These are phyloP conservation scores for Neonectria punicea DNA, from an alignment of 2,329 filamentous ascomycete species.

Conservation along the genomic window DNA sequence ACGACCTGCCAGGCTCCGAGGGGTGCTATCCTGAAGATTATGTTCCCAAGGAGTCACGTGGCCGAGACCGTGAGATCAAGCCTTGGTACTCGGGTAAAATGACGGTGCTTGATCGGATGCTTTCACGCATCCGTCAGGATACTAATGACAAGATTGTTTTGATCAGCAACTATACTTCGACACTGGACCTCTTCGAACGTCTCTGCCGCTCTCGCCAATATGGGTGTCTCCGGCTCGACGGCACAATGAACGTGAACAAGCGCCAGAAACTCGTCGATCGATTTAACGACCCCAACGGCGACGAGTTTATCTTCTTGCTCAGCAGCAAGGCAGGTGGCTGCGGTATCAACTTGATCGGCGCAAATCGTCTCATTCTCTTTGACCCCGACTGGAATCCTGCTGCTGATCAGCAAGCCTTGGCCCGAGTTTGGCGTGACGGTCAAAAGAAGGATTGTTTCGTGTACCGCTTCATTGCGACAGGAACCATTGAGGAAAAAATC, in stretches of 20 bases:
- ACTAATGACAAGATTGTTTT: conserved; percentile 99
- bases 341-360: conserved; percentile 93
- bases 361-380: conserved; percentile 93
- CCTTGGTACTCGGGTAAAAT: conserved; percentile 98
- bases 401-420: conserved; percentile 95
- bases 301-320: conserved; percentile 94
- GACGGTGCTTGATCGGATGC: conserved; percentile 97
- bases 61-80: conserved; percentile 91
- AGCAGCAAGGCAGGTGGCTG: conserved; percentile 97
- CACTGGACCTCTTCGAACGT: conserved; percentile 91
- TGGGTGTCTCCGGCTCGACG: conserved; percentile 88
- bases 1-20: conserved; percentile 90
- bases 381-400: conserved; percentile 99
- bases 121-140: conserved; percentile 92
- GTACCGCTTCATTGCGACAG: conserved; percentile 98
- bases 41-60: conserved; percentile 85
- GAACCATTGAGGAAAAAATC: conserved; percentile 98
- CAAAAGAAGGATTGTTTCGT: conserved; percentile 99
- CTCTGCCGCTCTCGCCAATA: conserved; percentile 88
- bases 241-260: conserved; percentile 98
- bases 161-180: conserved; percentile 98
- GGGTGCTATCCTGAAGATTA: conserved; percentile 85
- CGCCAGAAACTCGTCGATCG: conserved; percentile 96
- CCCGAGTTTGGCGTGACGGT: conserved; percentile 97
- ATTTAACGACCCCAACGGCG: conserved; percentile 92